A percentile compares a stretch with the other conserved stretches of the same genome.
phyloP scores from a whole-genome alignment of 2,329 filamentous ascomycete genomes.

The Basipetospora chlamydospora region DNA sequence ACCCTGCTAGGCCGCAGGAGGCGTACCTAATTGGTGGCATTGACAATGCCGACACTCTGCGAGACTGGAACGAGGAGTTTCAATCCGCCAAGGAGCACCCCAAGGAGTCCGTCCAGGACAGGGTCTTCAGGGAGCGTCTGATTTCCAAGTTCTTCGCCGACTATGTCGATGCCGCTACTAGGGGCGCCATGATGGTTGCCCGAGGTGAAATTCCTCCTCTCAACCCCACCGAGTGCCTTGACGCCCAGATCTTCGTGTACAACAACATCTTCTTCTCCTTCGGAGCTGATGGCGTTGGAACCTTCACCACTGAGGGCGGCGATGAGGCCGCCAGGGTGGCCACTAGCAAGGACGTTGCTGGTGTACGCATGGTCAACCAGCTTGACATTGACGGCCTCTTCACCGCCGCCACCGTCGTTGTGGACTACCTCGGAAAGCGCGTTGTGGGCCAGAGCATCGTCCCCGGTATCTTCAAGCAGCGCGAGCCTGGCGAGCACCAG shows the following conservation, averaged over 20 bases:
- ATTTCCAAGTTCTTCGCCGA: slow-evolving; percentile 95
- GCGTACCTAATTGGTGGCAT: slow-evolving; percentile 78
- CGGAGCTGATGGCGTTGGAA: slow-evolving; percentile 91
- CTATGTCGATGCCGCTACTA: slow-evolving; percentile 88
- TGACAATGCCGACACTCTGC: slow-evolving; percentile 84
- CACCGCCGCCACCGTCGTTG: slow-evolving; percentile 88
- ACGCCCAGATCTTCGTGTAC: slow-evolving; percentile 98
- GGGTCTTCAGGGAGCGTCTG: slow-evolving; percentile 86
- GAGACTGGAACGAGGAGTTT: slow-evolving; percentile 99
- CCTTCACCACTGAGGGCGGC: slow-evolving; percentile 89
- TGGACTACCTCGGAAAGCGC: slow-evolving; percentile 93
- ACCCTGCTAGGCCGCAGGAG: slow-evolving; percentile 84
- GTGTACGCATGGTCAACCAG: slow-evolving; percentile 91
- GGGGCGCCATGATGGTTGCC: slow-evolving; percentile 82
- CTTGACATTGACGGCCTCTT: slow-evolving; percentile 90
- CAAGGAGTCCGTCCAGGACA: slow-evolving; percentile 84
- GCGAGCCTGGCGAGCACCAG: slow-evolving; percentile 92
- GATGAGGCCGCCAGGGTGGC: slow-evolving; percentile 93
- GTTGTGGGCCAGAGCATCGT: slow-evolving; percentile 97
- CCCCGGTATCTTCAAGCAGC: slow-evolving; percentile 96
- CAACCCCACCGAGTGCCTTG: slow-evolving; percentile 82
- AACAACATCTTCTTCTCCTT: slow-evolving; percentile 99
- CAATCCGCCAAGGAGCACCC: slow-evolving; percentile 92
- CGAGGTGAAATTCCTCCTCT: slow-evolving; percentile 83
- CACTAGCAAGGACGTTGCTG: slow-evolving; percentile 89